phyloP scores from a whole-genome alignment of 2,329 filamentous ascomycete genomes.

The Talaromyces piceae region DNA sequence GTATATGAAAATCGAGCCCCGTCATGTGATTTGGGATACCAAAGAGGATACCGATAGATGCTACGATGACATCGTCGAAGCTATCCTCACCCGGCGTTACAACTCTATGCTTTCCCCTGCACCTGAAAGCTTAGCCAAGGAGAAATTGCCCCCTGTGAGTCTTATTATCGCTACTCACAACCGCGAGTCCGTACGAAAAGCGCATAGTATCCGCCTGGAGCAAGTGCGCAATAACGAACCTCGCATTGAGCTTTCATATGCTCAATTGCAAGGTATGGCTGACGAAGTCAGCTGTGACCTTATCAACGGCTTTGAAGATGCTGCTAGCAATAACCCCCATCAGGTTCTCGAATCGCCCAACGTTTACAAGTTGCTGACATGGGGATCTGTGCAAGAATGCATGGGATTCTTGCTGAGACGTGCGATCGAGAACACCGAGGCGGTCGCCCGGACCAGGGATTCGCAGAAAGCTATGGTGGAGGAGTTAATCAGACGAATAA shows the following conservation, averaged over 20 bases:
- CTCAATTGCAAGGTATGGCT: slow-evolving; percentile 91
- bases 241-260: slow-evolving; percentile 51
- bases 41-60: slow-evolving; percentile 43
- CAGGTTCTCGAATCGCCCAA: slow-evolving; percentile 33
- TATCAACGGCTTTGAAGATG: slow-evolving; percentile 35
- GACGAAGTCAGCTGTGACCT: slow-evolving; percentile 71
- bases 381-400: slow-evolving; percentile 54
- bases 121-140: slow-evolving; percentile 23
- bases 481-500: slow-evolving; percentile 27
- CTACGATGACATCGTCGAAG: slow-evolving; percentile 51
- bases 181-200: slow-evolving; percentile 45
- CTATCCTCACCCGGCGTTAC: slow-evolving; percentile 54
- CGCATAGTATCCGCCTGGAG: slow-evolving; percentile 38
- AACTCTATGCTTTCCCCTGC: slow-evolving; percentile 44
- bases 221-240: slow-evolving; percentile 42
- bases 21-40: slow-evolving; percentile 39
- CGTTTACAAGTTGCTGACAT: slow-evolving; percentile 54
- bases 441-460: slow-evolving; percentile 46
- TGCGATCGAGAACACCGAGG: slow-evolving; percentile 66
- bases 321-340: slow-evolving; percentile 7
- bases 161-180: slow-evolving; percentile 57
- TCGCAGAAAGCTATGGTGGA: slow-evolving; percentile 31
- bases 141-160: slow-evolving; percentile 37
- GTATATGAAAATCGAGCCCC: slow-evolving; percentile 44
- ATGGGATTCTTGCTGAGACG: slow-evolving; percentile 56